These are phyloP conservation scores for Leccinum subgranulosum DNA, from an alignment of 768 basidiomycete species.

Conservation along the genomic window DNA sequence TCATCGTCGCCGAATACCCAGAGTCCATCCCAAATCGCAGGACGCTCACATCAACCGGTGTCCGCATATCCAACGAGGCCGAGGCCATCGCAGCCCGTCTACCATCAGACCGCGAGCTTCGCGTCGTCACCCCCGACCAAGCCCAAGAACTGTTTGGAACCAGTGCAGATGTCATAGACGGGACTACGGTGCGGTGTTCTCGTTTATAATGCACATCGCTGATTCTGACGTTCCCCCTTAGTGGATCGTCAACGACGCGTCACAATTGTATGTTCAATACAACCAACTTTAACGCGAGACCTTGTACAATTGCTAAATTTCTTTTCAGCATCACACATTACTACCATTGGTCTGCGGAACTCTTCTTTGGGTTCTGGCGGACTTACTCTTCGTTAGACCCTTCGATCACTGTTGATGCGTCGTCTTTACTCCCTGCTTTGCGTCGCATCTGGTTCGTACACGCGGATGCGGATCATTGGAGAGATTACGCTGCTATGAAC, in stretches of 20 bases:
- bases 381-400: slow-evolving; percentile 83
- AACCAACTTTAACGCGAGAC: background rate
- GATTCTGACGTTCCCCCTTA: slow-evolving; percentile 26
- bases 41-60: slow-evolving; percentile 69
- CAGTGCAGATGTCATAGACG: slow-evolving; percentile 72
- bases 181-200: slow-evolving; percentile 55
- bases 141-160: slow-evolving; percentile 69
- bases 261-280: slow-evolving; percentile 66
- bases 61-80: slow-evolving; percentile 54
- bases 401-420: slow-evolving; percentile 59
- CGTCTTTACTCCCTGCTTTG: slow-evolving; percentile 68
- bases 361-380: slow-evolving; percentile 91
- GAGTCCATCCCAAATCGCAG: slow-evolving; percentile 59
- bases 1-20: slow-evolving; percentile 75
- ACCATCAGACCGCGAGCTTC: slow-evolving; percentile 78
- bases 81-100: slow-evolving; percentile 55
- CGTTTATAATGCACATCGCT: background rate
- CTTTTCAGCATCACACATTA: slow-evolving; percentile 76
- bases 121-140: slow-evolving; percentile 64
- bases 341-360: slow-evolving; percentile 91
- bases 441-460: slow-evolving; percentile 77
- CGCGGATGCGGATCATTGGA: slow-evolving; percentile 75
- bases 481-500: slow-evolving; percentile 91
- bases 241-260: slow-evolving; percentile 82
- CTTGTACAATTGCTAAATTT: background rate